Percentiles rank a stretch among this genome's conserved stretches.
phyloP scores from a whole-genome alignment of 148 eudicot genomes.

The Rhododendron vialii region DNA sequence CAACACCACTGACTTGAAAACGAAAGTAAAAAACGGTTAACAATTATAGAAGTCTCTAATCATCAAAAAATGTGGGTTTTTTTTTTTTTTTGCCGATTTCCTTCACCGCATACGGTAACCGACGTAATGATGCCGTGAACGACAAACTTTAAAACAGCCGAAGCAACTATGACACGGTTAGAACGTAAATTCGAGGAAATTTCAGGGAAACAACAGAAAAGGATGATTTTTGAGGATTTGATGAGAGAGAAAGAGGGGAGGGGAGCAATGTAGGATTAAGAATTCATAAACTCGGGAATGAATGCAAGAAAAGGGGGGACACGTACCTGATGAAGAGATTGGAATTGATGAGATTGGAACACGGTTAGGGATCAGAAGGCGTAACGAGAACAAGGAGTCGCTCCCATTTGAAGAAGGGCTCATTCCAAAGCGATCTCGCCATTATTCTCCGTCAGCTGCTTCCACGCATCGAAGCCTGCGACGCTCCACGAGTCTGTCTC shows the following conservation, averaged over 20 bases:
- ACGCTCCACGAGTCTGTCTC: conserved; percentile 31
- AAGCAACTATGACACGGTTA: not conserved
- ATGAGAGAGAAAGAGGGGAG: not conserved
- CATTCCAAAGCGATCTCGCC: conserved; percentile 14
- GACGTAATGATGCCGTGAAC: not conserved
- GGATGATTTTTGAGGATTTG: not conserved
- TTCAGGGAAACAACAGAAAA: not conserved
- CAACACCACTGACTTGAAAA: not conserved
- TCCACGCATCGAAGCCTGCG: conserved; percentile 42
- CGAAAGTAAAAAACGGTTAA: not conserved
- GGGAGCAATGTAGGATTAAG: conserved; percentile 11
- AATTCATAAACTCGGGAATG: not conserved
- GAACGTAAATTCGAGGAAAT: not conserved
- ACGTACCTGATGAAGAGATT: conserved; percentile 6
- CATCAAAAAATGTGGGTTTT: not conserved
- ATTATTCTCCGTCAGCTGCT: conserved; percentile 11
- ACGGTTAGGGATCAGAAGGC: not conserved
- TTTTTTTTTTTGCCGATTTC: not conserved
- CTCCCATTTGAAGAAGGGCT: conserved; percentile 3
- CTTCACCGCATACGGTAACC: not conserved
- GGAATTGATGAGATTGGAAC: not conserved
- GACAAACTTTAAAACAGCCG: not conserved
- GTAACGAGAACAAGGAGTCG: not conserved
- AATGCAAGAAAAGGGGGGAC: not conserved
- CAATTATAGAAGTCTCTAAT: not conserved